Conservation (phyloP, 2,329 filamentous ascomycete genomes). For the Nothophoma quercina region DNA sequence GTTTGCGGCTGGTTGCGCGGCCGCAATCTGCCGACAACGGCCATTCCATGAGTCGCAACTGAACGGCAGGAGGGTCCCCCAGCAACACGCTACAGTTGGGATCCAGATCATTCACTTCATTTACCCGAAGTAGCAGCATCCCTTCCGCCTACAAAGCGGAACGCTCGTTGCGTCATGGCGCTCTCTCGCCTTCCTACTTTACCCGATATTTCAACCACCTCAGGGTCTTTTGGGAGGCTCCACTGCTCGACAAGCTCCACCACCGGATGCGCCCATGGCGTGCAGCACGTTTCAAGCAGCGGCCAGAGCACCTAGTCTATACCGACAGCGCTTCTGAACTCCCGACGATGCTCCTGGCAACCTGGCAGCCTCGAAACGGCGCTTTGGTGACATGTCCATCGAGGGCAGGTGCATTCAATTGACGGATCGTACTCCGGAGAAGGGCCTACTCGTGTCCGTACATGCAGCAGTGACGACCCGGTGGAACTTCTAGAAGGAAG, state of each 20-base stretch:
- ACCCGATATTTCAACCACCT: slow-evolving; percentile 30
- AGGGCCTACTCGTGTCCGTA: slow-evolving; percentile 2
- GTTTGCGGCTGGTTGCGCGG: slow-evolving; percentile 11
- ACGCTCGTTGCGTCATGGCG: slow-evolving; percentile 19
- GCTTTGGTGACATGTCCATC: not conserved
- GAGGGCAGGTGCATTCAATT: not conserved
- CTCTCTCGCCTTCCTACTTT: slow-evolving; percentile 30
- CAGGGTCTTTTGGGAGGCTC: slow-evolving; percentile 30
- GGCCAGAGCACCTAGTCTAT: slow-evolving; percentile 22
- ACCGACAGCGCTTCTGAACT: slow-evolving; percentile 24
- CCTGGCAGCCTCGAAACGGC: not conserved
- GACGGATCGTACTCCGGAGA: slow-evolving; percentile 11
- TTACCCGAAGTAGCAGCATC: slow-evolving; percentile 24
- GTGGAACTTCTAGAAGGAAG: not conserved
- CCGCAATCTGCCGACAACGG: slow-evolving; percentile 13
- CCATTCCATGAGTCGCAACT: slow-evolving; percentile 6
- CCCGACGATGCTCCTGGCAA: slow-evolving; percentile 6
- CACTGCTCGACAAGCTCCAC: slow-evolving; percentile 31
- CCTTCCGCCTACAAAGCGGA: slow-evolving; percentile 20
- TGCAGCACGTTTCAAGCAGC: slow-evolving; percentile 26
- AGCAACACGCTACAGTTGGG: not conserved
- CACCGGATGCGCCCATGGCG: slow-evolving; percentile 19
- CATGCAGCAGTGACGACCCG: not conserved
- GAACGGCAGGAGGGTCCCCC: not conserved
- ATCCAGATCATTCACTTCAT: slow-evolving; percentile 13